Conservation (phyloP, 768 basidiomycete genomes). For the Pulveroboletus sp. region DNA sequence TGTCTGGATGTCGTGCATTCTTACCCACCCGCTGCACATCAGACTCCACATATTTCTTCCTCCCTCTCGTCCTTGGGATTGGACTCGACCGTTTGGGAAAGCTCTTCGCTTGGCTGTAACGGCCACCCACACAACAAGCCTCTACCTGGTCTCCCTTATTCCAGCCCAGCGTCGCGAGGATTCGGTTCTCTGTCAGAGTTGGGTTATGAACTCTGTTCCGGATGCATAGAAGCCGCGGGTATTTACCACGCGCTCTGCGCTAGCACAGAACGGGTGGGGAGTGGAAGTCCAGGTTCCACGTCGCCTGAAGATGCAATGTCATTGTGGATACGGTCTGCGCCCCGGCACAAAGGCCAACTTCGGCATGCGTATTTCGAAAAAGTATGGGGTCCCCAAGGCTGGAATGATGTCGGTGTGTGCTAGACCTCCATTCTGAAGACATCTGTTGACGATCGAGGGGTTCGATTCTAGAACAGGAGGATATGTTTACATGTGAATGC, state of each 20-base stretch:
- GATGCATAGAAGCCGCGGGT: conserved; percentile 75
- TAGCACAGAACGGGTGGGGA: conserved; percentile 34
- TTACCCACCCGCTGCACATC: conserved; percentile 37
- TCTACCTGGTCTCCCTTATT: conserved; percentile 41
- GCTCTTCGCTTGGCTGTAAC: conserved; percentile 11
- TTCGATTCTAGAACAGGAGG: conserved; percentile 61
- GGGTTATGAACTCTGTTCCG: conserved; percentile 84
- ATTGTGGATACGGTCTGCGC: conserved; percentile 64
- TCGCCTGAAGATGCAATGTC: conserved; percentile 54
- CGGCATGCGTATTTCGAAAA: conserved; percentile 87
- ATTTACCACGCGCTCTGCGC: conserved; percentile 70
- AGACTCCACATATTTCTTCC: conserved; percentile 21
- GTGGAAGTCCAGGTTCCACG: conserved; percentile 35
- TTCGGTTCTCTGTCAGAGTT: conserved; percentile 1
- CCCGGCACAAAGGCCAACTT: conserved; percentile 67
- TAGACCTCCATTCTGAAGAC: background rate
- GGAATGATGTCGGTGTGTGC: conserved; percentile 83
- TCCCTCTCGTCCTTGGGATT: conserved; percentile 15
- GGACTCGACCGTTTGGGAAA: conserved; percentile 15
- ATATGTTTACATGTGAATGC: conserved; percentile 59
- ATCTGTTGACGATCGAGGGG: conserved; percentile 4
- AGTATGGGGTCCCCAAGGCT: conserved; percentile 76
- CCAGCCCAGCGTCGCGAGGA: conserved; percentile 14
- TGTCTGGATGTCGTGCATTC: conserved; percentile 13
- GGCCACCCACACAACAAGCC: conserved; percentile 37